Base-by-base conservation (phyloP, 2,329 filamentous ascomycete genomes). In the Fusarium haematococcum region DNA sequence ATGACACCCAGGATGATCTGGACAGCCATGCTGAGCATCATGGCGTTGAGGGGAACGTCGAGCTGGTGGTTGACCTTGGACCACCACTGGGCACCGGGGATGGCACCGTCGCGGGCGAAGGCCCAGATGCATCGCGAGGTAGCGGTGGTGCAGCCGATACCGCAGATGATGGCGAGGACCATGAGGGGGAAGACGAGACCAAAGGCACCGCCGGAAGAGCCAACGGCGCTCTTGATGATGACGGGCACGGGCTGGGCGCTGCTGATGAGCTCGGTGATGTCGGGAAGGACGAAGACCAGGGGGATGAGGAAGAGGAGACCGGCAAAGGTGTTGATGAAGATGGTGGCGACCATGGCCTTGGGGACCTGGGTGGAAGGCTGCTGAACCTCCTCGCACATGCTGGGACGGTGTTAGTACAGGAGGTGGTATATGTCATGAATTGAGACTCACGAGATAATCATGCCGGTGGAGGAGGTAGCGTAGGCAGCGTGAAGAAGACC, bases 401-500 rank as follows among this genome's bases (percentile, higher is more conserved):
- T 92, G 35, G 8, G 18, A n/a, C 3, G 20, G n/a, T 11, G 33
- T 57, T 54, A 56, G 68, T 60, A 74, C 27, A 48, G 8, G 61
- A 75, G 69, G 56, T 60, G 66, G 4, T 43, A 69, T 63, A 16
- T 14, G 32, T 35, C 13, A 7, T n/a, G 3, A n/a, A 3, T 14
- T 14, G 45, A 18, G 11, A 86, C 90, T 86, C 84, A 92, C 90
- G 91, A 93, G 80, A 94, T 92, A 68, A 95, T 92, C 93, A 95
- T 95, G 83, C 93, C 93, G 0, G 92, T 94, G 18, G 92, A 93
- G 5, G 92, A 94, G 16, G 92, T 94, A 54, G 91, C 92, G 78
- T 94, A 94, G 71, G 90, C 92, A 59, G 91, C 92, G 77, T 94
- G 92, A 23, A 94, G 85, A 32, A 94, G 86, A 79, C 92, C 92